Evolutionary conservation across 2,329 filamentous ascomycete genomes (phyloP), one percentile per base, ranked within the genome.

Genomic region (Beauveria caledonica): DNA sequence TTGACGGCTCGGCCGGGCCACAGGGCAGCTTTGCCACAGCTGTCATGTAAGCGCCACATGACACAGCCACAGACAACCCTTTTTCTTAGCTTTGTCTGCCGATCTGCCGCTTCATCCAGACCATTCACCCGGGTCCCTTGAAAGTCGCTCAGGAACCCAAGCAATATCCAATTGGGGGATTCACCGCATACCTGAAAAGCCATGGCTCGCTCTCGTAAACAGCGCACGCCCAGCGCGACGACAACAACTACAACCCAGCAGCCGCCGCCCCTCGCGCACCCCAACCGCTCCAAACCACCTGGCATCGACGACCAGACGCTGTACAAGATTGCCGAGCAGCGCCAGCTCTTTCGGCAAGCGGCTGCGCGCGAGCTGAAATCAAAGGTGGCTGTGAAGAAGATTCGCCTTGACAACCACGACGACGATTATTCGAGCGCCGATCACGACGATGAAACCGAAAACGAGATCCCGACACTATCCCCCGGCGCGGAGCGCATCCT

Each of bases 261-360:
- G 1, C 51, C 73, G 0, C 58, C 58, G 11, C 44, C 62, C 10
- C 66, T 68, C 23, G 63, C 63, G 3, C 85, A 89, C n/a, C 88
- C 89, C 36, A 86, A 91, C 72, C 83, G 86, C 62, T 84, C 83
- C 55, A 81, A 72, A 1, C 86, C 73, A 1, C 86, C 73, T 1
- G 75, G 75, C 5, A 59, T 71, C 5, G 67, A 68, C 6, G 79
- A 84, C 48, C 81, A 87, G 71, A 93, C 89, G 0, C 78, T 94
- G n/a, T 78, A 92, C 62, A 79, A 92, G 60, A 70, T 92, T 33
- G 89, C 89, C 62, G 79, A 87, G 58, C 81, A 90, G 64, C 80
- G 82, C 64, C 70, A 84, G 69, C 74, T 88, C 65, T 77, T 86
- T 71, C 74, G 76, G 58, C 72, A 79, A 71, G 76, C 79, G n/a